Evolutionary conservation across 768 basidiomycete genomes (phyloP).

Genomic region (Xerocomus spinulosus): DNA sequence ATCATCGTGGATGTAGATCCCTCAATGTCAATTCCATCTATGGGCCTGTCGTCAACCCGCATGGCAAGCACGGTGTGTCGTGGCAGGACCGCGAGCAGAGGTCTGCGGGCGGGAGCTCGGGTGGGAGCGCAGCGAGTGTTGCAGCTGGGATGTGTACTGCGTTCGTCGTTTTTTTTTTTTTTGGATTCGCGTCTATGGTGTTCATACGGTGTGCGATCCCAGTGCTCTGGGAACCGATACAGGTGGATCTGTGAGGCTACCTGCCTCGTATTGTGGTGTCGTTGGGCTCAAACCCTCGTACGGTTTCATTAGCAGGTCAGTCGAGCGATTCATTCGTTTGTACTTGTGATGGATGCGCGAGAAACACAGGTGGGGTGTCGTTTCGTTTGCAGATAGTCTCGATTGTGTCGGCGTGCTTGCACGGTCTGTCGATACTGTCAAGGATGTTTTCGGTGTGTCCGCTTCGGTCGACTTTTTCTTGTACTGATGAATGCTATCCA

Average conservation of each 20-base stretch:
- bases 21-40: conserved; percentile 69
- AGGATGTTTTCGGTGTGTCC: conserved; percentile 56
- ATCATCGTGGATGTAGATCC: conserved; percentile 44
- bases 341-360: conserved; percentile 5
- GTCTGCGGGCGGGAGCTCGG: conserved; percentile 89
- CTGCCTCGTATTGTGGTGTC: conserved; percentile 91
- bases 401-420: conserved; percentile 90
- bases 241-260: conserved; percentile 89
- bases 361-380: conserved; percentile 72
- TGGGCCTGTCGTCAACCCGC: conserved; percentile 80
- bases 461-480: not conserved
- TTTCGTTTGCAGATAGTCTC: conserved; percentile 91
- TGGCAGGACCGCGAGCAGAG: conserved; percentile 38
- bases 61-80: conserved; percentile 16
- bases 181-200: not conserved
- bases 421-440: conserved; percentile 43
- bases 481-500: conserved; percentile 15
- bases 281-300: conserved; percentile 95
- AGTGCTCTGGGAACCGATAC: conserved; percentile 91
- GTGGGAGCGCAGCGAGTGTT: conserved; percentile 93
- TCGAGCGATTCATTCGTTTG: not conserved
- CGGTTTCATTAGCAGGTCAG: conserved; percentile 80
- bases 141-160: conserved; percentile 78
- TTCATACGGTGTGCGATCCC: conserved; percentile 1
- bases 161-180: conserved; percentile 44